These are phyloP conservation scores for Diplosphaera chodatii DNA, from an alignment of 139 green algal species.

Conservation along the genomic window DNA sequence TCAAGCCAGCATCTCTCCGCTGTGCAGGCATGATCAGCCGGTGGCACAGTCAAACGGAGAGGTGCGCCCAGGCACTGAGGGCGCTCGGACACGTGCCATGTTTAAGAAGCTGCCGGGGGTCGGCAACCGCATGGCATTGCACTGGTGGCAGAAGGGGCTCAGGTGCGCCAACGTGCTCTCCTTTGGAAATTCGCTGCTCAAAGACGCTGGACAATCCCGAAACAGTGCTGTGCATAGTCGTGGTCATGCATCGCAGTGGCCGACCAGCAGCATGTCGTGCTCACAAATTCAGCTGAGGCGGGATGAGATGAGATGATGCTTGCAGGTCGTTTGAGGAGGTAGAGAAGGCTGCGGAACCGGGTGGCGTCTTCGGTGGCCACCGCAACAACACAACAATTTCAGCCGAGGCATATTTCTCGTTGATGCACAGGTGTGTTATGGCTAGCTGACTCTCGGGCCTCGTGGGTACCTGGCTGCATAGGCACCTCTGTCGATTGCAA, in stretches of 20 bases:
- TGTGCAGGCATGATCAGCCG: conserved; percentile 10
- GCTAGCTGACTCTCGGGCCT: no score
- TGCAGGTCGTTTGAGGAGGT: conserved; percentile 16
- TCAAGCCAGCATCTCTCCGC: no score
- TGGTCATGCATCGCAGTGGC: no score
- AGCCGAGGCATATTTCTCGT: conserved; percentile 10
- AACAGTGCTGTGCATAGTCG: no score
- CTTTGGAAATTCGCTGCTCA: no score
- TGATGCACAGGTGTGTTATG: conserved; percentile 3
- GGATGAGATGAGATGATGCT: no score
- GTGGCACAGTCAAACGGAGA: conserved; percentile 14
- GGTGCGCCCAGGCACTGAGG: conserved; percentile 5
- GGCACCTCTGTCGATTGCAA: no score
- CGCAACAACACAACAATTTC: conserved; percentile 1
- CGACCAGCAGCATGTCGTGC: no score
- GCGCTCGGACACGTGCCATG: conserved; percentile 4
- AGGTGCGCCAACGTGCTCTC: no score
- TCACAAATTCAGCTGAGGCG: no score
- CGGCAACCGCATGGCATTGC: conserved; percentile 15
- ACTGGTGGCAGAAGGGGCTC: conserved; percentile 25
- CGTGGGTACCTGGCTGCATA: no score
- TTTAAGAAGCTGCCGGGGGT: conserved; percentile 25
- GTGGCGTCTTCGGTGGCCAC: neutral
- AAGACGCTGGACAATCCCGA: no score
- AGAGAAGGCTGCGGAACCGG: conserved; percentile 4